phyloP scores from a whole-genome alignment of 177 flowering plant genomes.

The Tripterygium wilfordii region DNA sequence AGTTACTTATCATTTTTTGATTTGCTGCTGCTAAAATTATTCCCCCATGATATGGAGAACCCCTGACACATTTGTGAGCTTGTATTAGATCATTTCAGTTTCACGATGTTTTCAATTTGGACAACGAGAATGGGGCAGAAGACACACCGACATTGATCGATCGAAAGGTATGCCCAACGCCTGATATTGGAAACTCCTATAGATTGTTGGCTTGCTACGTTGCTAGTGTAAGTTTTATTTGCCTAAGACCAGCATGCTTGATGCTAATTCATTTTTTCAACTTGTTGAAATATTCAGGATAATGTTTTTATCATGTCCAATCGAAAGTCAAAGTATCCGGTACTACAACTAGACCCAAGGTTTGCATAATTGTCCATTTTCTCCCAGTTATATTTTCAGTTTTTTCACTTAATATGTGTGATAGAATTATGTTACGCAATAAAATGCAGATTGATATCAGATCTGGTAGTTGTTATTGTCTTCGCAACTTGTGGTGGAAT shows the following conservation, averaged over 20 bases:
- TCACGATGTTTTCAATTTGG: conserved; percentile 83
- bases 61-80: too few relatives aligned
- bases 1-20: neutral
- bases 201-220: too few relatives aligned
- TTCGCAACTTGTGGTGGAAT: conserved; percentile 98
- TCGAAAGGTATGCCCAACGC: conserved; percentile 80
- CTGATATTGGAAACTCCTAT: too few relatives aligned
- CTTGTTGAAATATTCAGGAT: conserved; percentile 47
- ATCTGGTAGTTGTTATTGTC: conserved; percentile 89
- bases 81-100: conserved; percentile 70
- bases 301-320: conserved; percentile 97
- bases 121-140: conserved; percentile 85
- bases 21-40: too few relatives aligned
- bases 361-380: conserved; percentile 10
- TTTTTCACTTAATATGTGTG: neutral
- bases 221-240: neutral
- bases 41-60: too few relatives aligned
- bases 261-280: too few relatives aligned
- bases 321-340: conserved; percentile 87
- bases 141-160: conserved; percentile 93
- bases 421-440: conserved; percentile 3
- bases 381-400: neutral
- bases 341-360: conserved; percentile 84
- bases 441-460: conserved; percentile 72
- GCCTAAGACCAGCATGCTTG: too few relatives aligned